A percentile compares a stretch with the other conserved stretches of the same genome.
Evolutionary conservation across 108 stramenopile genomes (phyloP).

Genomic region (Cylindrotheca closterium): DNA sequence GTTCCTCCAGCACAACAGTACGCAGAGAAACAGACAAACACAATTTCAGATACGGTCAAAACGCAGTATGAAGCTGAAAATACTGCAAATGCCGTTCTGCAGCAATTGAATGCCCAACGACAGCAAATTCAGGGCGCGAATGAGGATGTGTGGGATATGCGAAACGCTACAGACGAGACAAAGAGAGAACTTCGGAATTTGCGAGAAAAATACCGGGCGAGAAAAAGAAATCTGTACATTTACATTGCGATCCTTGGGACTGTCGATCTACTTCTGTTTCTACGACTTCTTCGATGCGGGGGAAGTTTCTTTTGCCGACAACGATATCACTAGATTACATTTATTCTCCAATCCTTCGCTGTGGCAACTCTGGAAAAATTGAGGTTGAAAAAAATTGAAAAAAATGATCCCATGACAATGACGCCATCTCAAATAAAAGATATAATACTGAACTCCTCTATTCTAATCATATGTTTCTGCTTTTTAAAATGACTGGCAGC

Average conservation of each 20-base stretch:
- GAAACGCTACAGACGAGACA: slow-evolving; percentile 70
- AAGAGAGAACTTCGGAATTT: slow-evolving; percentile 71
- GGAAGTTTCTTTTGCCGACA: slow-evolving; percentile 82
- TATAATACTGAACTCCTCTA: too few species aligned
- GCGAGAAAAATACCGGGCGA: slow-evolving; percentile 65
- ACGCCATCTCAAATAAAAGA: too few species aligned
- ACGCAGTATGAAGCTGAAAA: slow-evolving; percentile 82
- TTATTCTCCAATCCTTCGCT: too few species aligned
- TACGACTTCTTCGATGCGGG: slow-evolving; percentile 74
- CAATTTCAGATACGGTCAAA: slow-evolving; percentile 73
- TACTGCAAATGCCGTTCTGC: slow-evolving; percentile 72
- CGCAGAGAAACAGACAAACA: slow-evolving; percentile 76
- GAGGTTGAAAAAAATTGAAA: too few species aligned
- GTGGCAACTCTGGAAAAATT: too few species aligned
- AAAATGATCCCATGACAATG: too few species aligned
- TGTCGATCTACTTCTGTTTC: slow-evolving; percentile 69
- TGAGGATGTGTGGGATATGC: slow-evolving; percentile 82
- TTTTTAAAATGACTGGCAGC: not conserved
- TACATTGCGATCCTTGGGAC: slow-evolving; percentile 61
- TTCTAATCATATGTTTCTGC: too few species aligned
- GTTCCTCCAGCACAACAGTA: slow-evolving; percentile 55
- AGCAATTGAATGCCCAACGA: slow-evolving; percentile 73
- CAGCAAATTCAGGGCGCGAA: slow-evolving; percentile 82
- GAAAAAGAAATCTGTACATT: slow-evolving; percentile 63
- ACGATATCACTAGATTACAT: too few species aligned